Percentiles rank a stretch among this genome's conserved stretches.
Evolutionary conservation across 148 eudicot genomes (phyloP).

Genomic region (Polygonum aviculare): DNA sequence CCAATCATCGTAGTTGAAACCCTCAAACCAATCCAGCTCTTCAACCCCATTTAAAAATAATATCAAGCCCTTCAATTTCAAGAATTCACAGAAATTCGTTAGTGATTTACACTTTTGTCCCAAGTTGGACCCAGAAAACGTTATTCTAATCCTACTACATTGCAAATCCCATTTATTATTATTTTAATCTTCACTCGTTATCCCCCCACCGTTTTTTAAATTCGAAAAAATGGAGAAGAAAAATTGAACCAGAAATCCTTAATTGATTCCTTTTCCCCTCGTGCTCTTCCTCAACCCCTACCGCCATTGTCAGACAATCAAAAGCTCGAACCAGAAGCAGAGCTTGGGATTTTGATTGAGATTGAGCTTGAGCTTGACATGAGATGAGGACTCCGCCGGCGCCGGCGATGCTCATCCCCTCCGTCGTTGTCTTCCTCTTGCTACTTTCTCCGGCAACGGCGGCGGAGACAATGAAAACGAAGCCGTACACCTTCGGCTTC

Average conservation of each 20-base stretch:
- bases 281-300: neutral
- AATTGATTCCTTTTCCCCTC: constrained; percentile 1
- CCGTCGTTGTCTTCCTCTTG: constrained; percentile 14
- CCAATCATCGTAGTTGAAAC: neutral
- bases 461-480: constrained; percentile 10
- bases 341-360: neutral
- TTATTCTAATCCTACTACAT: neutral
- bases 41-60: neutral
- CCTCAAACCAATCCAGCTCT: neutral
- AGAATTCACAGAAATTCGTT: neutral
- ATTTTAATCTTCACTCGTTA: neutral
- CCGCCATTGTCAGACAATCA: neutral
- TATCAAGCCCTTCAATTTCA: too few relatives aligned
- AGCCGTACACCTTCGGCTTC: constrained; percentile 16
- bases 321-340: neutral
- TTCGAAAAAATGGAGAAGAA: neutral
- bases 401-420: neutral
- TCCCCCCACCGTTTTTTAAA: neutral
- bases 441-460: neutral
- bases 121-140: neutral
- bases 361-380: neutral
- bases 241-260: neutral
- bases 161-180: neutral
- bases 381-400: neutral
- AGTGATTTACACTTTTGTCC: neutral